Evolutionary conservation across 2,329 filamentous ascomycete species (phyloP).

Genomic region (Teratosphaeria viscida): DNA sequence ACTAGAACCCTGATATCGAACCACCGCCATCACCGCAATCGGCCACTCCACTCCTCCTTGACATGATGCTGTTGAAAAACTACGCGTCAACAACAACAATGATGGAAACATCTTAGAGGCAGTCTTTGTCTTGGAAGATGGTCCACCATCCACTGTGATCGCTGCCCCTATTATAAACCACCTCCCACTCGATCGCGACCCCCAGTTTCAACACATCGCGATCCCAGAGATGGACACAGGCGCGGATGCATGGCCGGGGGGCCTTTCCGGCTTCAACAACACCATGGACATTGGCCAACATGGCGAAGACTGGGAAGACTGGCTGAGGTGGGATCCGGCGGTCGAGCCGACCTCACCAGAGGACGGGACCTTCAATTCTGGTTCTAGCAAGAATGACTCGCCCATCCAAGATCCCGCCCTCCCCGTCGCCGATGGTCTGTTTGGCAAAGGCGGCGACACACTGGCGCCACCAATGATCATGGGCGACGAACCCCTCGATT

Average conservation of each 20-base stretch:
- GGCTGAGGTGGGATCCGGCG: constrained; percentile 38
- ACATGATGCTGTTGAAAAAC: background rate
- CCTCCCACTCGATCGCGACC: background rate
- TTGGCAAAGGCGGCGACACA: constrained; percentile 14
- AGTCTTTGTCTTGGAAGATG: background rate
- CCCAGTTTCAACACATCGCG: background rate
- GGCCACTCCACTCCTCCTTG: background rate
- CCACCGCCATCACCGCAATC: background rate
- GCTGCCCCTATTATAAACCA: background rate
- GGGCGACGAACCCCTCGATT: constrained; percentile 22
- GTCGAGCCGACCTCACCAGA: constrained; percentile 25
- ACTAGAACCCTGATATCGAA: background rate
- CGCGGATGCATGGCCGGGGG: background rate
- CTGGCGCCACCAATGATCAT: constrained; percentile 24
- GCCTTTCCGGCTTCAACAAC: background rate
- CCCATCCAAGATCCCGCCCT: constrained; percentile 23
- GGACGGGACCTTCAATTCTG: constrained; percentile 21
- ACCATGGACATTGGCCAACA: background rate
- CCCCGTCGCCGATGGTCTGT: constrained; percentile 10
- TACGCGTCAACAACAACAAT: background rate
- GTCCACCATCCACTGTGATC: background rate
- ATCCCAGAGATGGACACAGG: background rate
- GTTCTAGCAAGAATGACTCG: constrained; percentile 26
- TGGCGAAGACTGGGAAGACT: constrained; percentile 35
- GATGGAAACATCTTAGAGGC: background rate